A percentile compares a stretch with the other conserved stretches of the same genome.
Conservation (phyloP, 2,329 filamentous ascomycete species). For the Bimuria novae-zelandiae region DNA sequence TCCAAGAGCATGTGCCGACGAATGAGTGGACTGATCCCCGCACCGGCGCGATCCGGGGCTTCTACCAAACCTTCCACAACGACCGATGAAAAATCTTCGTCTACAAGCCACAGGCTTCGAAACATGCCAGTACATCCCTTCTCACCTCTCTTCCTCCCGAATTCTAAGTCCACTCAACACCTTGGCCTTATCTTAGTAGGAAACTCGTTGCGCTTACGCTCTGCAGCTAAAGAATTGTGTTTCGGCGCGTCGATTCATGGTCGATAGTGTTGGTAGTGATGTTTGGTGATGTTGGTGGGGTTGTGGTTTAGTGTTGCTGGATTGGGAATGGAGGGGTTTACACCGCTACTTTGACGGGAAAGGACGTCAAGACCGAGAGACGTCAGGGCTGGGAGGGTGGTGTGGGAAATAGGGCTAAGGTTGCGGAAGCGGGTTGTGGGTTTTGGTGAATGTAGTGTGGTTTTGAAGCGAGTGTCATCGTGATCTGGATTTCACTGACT, state of each 20-base stretch:
- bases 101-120: background rate
- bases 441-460: background rate
- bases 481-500: background rate
- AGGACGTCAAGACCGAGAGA: too few relatives aligned
- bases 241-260: background rate
- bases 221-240: background rate
- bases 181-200: background rate
- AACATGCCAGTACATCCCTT: background rate
- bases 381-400: background rate
- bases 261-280: background rate
- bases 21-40: background rate
- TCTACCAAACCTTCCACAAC: background rate
- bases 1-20: background rate
- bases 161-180: background rate
- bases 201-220: background rate
- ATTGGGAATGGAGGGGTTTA: constrained; percentile 4
- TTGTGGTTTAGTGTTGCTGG: background rate
- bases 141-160: background rate
- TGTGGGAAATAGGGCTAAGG: background rate
- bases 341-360: constrained; percentile 30
- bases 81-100: background rate
- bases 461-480: background rate
- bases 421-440: constrained; percentile 4
- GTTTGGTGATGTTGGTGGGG: constrained; percentile 3
- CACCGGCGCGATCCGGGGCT: background rate